These are phyloP conservation scores for Aureobasidium sp. DNA, from an alignment of 2,329 filamentous ascomycete genomes.

Conservation along the genomic window DNA sequence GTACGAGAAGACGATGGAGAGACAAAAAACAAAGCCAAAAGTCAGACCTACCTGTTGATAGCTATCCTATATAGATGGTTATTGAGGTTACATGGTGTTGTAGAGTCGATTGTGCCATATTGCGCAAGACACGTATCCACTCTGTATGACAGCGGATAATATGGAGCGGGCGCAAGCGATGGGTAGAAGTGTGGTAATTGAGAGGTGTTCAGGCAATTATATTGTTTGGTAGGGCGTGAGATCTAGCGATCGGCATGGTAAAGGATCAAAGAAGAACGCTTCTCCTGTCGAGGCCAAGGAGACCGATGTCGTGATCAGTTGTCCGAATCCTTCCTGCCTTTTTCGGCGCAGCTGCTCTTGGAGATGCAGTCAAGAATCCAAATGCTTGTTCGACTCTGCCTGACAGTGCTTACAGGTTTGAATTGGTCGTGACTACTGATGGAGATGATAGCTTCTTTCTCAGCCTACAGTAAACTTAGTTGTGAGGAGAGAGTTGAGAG, in stretches of 20 bases:
- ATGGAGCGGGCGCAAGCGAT: not conserved
- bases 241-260: not conserved
- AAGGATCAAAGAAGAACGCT: not conserved
- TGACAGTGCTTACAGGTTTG: too few relatives aligned
- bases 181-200: not conserved
- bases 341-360: not conserved
- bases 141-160: not conserved
- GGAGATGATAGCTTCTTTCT: too few relatives aligned
- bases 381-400: too few relatives aligned
- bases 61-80: not conserved
- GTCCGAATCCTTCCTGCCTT: not conserved
- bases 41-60: not conserved
- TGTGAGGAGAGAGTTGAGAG: not conserved
- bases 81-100: not conserved
- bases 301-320: conserved; percentile 1
- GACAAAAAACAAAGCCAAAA: not conserved
- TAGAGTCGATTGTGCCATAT: conserved; percentile 1
- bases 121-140: not conserved
- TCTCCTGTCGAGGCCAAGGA: not conserved
- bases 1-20: not conserved
- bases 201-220: not conserved
- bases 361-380: not conserved
- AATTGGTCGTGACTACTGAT: too few relatives aligned
- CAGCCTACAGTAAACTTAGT: too few relatives aligned
- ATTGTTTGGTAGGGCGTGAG: not conserved